Conservation (phyloP, 768 basidiomycete species). For the Tephrocybe sp. region DNA sequence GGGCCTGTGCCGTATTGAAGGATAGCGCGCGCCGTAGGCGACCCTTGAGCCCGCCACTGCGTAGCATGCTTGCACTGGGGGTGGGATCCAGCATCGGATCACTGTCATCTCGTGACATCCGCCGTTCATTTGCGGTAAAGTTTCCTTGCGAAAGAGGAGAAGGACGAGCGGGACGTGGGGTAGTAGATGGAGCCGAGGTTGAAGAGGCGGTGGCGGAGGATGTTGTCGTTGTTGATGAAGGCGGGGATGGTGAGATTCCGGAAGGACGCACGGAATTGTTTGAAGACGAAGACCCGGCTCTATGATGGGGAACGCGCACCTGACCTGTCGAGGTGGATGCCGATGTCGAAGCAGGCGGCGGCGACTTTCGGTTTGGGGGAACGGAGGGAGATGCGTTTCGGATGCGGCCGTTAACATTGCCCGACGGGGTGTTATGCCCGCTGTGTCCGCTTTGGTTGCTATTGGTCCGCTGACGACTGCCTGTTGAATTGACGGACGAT, state of each 20-base stretch:
- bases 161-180: conserved; percentile 47
- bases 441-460: conserved; percentile 64
- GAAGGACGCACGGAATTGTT: conserved; percentile 41
- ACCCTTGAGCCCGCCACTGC: conserved; percentile 73
- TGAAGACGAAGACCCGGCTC: conserved; percentile 45
- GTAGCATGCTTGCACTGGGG: conserved; percentile 37
- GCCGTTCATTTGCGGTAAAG: conserved; percentile 62
- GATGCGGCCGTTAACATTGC: conserved; percentile 33
- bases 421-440: conserved; percentile 33
- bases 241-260: conserved; percentile 28
- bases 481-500: conserved; percentile 71
- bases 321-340: conserved; percentile 28
- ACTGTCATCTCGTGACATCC: conserved; percentile 76
- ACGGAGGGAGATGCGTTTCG: conserved; percentile 33
- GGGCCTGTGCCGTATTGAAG: conserved; percentile 54
- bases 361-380: conserved; percentile 27
- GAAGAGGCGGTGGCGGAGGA: conserved; percentile 30
- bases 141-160: conserved; percentile 71
- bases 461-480: conserved; percentile 64
- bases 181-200: conserved; percentile 25
- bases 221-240: conserved; percentile 33
- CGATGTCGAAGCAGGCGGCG: conserved; percentile 26
- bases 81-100: conserved; percentile 56
- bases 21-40: conserved; percentile 72
- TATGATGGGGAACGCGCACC: conserved; percentile 28